Evolutionary conservation across 305 asterid genomes (phyloP).

Genomic region (Fraxinus latifolia): DNA sequence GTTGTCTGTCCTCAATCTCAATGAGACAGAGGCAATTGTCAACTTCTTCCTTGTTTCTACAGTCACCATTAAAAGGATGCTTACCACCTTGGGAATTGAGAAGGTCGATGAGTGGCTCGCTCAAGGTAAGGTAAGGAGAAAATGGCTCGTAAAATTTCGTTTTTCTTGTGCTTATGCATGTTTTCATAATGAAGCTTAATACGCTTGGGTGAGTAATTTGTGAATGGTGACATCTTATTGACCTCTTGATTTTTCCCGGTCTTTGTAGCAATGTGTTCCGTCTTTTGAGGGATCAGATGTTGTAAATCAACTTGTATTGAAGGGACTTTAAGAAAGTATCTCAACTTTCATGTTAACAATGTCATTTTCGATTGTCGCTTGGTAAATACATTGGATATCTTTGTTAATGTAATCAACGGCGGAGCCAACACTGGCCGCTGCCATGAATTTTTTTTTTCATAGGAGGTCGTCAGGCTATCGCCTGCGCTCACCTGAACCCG

Average conservation of each 20-base stretch:
- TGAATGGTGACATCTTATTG: neutral
- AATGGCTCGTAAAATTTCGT: neutral
- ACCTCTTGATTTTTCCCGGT: neutral
- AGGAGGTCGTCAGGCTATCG: neutral
- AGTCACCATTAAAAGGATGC: slow-evolving; percentile 79
- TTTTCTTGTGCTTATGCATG: neutral
- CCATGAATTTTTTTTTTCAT: neutral
- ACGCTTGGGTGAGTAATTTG: neutral
- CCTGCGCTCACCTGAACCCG: neutral
- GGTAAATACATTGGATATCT: neutral
- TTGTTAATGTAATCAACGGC: neutral
- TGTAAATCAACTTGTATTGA: neutral
- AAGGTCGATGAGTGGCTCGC: slow-evolving; percentile 38
- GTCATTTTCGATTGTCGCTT: neutral
- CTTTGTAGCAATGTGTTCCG: neutral
- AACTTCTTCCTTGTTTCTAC: slow-evolving; percentile 65
- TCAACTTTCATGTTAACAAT: neutral
- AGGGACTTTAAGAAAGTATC: neutral
- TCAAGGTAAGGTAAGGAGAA: neutral
- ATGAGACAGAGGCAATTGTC: slow-evolving; percentile 74
- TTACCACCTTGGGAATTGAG: slow-evolving; percentile 64
- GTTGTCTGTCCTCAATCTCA: slow-evolving; percentile 68
- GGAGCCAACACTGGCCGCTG: neutral
- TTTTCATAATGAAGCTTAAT: neutral
- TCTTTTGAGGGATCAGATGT: neutral